These are phyloP conservation scores for Aureobasidium sp. DNA, from an alignment of 2,329 filamentous ascomycete species.

Conservation along the genomic window DNA sequence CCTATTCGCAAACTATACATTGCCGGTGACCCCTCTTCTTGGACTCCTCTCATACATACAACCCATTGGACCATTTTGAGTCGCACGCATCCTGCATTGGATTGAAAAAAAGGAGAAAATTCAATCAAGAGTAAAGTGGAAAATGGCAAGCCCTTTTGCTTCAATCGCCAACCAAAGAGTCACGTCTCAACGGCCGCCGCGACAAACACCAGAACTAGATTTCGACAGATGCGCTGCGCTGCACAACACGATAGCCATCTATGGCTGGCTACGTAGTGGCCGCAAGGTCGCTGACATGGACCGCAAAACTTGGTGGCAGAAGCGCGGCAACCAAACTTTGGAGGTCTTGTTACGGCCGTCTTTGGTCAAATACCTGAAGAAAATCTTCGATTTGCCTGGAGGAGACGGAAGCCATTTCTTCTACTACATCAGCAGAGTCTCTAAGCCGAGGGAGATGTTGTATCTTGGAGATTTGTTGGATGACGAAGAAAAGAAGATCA, in stretches of 20 bases:
- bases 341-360: slow-evolving; percentile 24
- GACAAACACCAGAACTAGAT: slow-evolving; percentile 22
- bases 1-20: not conserved
- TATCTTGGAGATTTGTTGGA: slow-evolving; percentile 26
- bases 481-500: slow-evolving; percentile 22
- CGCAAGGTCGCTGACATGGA: slow-evolving; percentile 25
- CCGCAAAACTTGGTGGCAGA: slow-evolving; percentile 28
- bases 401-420: slow-evolving; percentile 24
- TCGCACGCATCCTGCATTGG: not conserved
- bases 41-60: not conserved
- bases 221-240: slow-evolving; percentile 28
- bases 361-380: slow-evolving; percentile 25
- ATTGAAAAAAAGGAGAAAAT: not conserved
- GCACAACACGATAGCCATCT: slow-evolving; percentile 29
- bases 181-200: slow-evolving; percentile 21
- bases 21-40: not conserved
- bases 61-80: not conserved
- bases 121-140: not conserved
- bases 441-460: slow-evolving; percentile 24
- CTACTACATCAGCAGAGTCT: slow-evolving; percentile 28
- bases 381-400: slow-evolving; percentile 27
- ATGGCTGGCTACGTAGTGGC: slow-evolving; percentile 29
- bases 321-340: slow-evolving; percentile 24
- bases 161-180: slow-evolving; percentile 28
- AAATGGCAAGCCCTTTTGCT: slow-evolving; percentile 20